phyloP scores from a whole-genome alignment of 139 green algal genomes.

The Pleodorina starrii region DNA sequence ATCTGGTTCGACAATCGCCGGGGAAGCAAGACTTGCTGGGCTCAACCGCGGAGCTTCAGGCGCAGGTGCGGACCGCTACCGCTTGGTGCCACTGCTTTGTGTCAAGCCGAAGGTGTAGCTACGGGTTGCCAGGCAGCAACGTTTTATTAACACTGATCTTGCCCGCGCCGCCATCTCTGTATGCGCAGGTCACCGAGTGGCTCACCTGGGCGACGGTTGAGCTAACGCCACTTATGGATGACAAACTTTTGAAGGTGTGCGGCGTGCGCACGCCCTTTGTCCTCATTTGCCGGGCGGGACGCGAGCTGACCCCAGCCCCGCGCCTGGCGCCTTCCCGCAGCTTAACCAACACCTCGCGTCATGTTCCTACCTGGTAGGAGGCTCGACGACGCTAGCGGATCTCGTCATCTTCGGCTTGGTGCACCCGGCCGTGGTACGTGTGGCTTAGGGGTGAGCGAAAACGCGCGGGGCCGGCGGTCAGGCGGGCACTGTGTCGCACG shows the following conservation, averaged over 20 bases:
- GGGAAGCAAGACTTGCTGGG: not conserved
- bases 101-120: no score
- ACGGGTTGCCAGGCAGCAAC: no score
- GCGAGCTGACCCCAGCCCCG: no score
- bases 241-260: slow-evolving; percentile 61
- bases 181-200: slow-evolving; percentile 62
- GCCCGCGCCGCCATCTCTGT: not conserved
- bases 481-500: no score
- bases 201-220: slow-evolving; percentile 56
- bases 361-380: slow-evolving; percentile 61
- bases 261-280: no score
- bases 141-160: slow-evolving; percentile 5
- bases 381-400: slow-evolving; percentile 63
- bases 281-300: no score
- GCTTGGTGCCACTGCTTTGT: not conserved
- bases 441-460: no score
- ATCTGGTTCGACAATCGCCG: not conserved
- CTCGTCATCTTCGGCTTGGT: slow-evolving; percentile 62
- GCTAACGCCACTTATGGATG: slow-evolving; percentile 57
- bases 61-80: not conserved
- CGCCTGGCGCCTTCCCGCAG: no score
- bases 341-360: slow-evolving; percentile 56
- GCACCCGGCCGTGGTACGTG: slow-evolving; percentile 64
- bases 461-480: no score
- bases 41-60: slow-evolving; percentile 18